These are phyloP conservation scores for Aspergillus fructus DNA, from an alignment of 2,329 filamentous ascomycete species.

Conservation along the genomic window DNA sequence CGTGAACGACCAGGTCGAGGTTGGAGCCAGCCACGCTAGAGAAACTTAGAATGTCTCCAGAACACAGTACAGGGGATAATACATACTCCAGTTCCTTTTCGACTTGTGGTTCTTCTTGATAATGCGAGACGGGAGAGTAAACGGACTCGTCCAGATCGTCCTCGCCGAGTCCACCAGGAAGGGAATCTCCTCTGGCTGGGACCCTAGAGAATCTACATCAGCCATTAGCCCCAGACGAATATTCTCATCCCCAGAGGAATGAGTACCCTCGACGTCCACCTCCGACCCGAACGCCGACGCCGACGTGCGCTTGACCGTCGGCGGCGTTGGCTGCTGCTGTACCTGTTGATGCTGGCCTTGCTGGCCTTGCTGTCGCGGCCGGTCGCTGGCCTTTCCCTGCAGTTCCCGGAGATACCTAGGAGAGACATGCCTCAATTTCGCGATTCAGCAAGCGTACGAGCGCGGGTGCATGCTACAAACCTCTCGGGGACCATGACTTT, in stretches of 20 bases:
- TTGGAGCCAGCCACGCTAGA: slow-evolving; percentile 14
- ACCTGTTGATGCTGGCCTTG: not conserved
- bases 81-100: slow-evolving; percentile 36
- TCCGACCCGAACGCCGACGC: slow-evolving; percentile 7
- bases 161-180: not conserved
- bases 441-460: not conserved
- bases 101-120: slow-evolving; percentile 18
- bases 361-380: not conserved
- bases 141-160: slow-evolving; percentile 22
- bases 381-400: slow-evolving; percentile 9
- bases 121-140: slow-evolving; percentile 17
- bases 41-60: too few relatives aligned
- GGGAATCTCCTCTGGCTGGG: not conserved
- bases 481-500: slow-evolving; percentile 36
- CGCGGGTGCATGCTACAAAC: slow-evolving; percentile 15
- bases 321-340: not conserved
- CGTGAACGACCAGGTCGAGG: slow-evolving; percentile 27
- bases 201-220: not conserved
- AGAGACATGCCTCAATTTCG: not conserved
- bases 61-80: too few relatives aligned
- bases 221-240: not conserved
- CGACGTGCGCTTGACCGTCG: slow-evolving; percentile 1
- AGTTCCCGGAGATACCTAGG: slow-evolving; percentile 16
- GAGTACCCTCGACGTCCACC: not conserved
- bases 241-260: not conserved